Base-by-base conservation (phyloP, 2,329 filamentous ascomycete species). In the Ceratocystis cubensis region DNA sequence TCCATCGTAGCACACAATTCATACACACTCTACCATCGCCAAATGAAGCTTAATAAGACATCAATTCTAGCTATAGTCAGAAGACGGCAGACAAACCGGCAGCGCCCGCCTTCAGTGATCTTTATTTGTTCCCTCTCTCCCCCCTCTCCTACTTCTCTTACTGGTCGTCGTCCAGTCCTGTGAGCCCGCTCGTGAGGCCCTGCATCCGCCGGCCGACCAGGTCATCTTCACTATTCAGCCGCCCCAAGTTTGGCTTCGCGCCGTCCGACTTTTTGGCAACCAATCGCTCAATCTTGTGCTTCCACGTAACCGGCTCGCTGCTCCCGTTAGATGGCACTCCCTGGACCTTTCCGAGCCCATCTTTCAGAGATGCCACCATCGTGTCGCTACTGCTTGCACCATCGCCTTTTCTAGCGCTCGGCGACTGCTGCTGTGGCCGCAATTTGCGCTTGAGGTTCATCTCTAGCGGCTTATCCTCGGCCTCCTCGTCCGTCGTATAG, bases 381-480 rank as follows among this genome's bases (percentile, higher is more conserved):
- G 53, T 66, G 37, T 69, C 69, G 68, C 70, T 65, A 22, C 70
- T 67, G 50, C 63, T 67, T n/a, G 45, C 28, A 25, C 68, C 69
- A 48, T 69, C 66, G 48, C 56, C 64, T 71, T 70, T 25, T 65
- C 20, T 30, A 69, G 57, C 46, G 48, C 69, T 66, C 22, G 53
- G 22, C 13, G 28, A 30, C 3, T 17, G 28, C 25, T 57, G 22
- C 67, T 70, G 13, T 70, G 71, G 45, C 70, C 53, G 53, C 5
- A 33, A 22, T n/a, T 57, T 57, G 53, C 53, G 53, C 53, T 30
- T 57, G 25, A 57, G 22, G 25, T 30, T 25, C 79, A 96, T 96
- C 75, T 96, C 92, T 8, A 96, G 75, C 2, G 90, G 89, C 22
- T 80, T 77, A 64, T 95, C 91, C 69, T 96, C 91, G 44, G 94